Percentiles rank a stretch among this genome's conserved stretches.
Conservation (phyloP, 2,329 filamentous ascomycete genomes). For the Leptosphaerulina australis region DNA sequence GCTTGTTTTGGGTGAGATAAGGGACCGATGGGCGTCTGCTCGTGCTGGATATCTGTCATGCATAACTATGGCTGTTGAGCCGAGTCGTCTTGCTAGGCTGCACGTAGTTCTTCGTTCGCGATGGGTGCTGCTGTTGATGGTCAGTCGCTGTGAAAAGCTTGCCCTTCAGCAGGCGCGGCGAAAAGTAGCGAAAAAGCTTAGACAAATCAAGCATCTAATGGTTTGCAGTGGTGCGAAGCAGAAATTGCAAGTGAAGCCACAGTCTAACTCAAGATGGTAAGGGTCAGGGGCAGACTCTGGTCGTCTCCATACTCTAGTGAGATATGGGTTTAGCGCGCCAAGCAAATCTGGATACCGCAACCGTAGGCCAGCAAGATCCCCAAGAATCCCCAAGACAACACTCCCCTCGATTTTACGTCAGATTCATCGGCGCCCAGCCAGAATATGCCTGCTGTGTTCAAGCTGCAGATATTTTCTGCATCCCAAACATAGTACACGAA, state of each 20-base stretch:
- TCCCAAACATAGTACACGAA: slow-evolving; percentile 2
- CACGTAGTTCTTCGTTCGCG: background rate
- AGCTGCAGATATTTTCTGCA: background rate
- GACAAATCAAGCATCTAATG: slow-evolving; percentile 28
- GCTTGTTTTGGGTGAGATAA: slow-evolving; percentile 16
- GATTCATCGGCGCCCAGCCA: slow-evolving; percentile 8
- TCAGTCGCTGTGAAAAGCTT: slow-evolving; percentile 11
- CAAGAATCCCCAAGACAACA: slow-evolving; percentile 15
- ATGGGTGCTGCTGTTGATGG: background rate
- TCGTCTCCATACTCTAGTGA: slow-evolving; percentile 14
- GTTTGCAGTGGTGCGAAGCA: slow-evolving; percentile 5
- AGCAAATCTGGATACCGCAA: slow-evolving; percentile 12
- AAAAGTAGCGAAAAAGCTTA: slow-evolving; percentile 28
- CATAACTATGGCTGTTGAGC: background rate
- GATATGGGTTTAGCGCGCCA: slow-evolving; percentile 22
- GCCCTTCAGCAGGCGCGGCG: slow-evolving; percentile 3
- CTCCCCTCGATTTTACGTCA: slow-evolving; percentile 8
- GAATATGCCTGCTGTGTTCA: slow-evolving; percentile 6
- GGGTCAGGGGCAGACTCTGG: slow-evolving; percentile 11
- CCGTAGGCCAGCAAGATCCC: slow-evolving; percentile 5
- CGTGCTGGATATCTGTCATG: slow-evolving; percentile 5
- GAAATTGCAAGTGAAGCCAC: slow-evolving; percentile 22
- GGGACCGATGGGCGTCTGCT: slow-evolving; percentile 8
- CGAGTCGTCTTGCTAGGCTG: background rate
- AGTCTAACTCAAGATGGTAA: slow-evolving; percentile 14